Evolutionary conservation across 2,329 filamentous ascomycete species (phyloP), one percentile per base, ranked within the genome.

Genomic region (Colletotrichum lini): DNA sequence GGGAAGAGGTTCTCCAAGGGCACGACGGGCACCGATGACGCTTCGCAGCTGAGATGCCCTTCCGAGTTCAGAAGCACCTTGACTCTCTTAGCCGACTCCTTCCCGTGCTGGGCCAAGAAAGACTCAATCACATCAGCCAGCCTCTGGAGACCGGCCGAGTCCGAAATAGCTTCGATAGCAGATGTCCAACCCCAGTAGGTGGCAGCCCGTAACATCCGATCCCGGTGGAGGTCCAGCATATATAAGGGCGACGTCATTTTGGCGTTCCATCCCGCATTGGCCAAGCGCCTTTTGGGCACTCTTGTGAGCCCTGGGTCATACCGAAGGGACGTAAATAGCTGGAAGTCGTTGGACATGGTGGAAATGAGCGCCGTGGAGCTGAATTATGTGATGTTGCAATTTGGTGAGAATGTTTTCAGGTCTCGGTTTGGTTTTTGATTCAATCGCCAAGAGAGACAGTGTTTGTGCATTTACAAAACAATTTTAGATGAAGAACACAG

Each of bases 161-260:
- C 89, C 0, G 81, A 77, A 8, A 92, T 80, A 4, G 75, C 73
- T 0, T 82, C 76, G 12, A 87, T 74, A 0, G 86, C 89, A 4
- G 77, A 72, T 2, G 80, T 75, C 89, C 89, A 92, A 7, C 80
- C 77, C 83, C 89, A 92, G 74, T 91, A 78, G 6, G 76, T 79
- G 6, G 90, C 89, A 16, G 89, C 90, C 67, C 84, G 87, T n/a
- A 94, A 84, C 78, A 98, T 88, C 64, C 95, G 92, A 78, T 95
- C 92, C 56, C 90, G 89, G 79, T 98, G 95, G 75, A 92, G 91
- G 69, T 90, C 86, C 18, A 96, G 87, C 87, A 97, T 94, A 80
- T 97, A 97, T 75, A 94, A 91, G 0, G 91, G 88, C 10, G 90
- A 93, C 8, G 83, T 77, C 35, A 84, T 81, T 35, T 77, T 74